Percentiles rank a stretch among this genome's conserved stretches.
phyloP scores from a whole-genome alignment of 176 grass and related monocot species.

The Aechmea fasciata region DNA sequence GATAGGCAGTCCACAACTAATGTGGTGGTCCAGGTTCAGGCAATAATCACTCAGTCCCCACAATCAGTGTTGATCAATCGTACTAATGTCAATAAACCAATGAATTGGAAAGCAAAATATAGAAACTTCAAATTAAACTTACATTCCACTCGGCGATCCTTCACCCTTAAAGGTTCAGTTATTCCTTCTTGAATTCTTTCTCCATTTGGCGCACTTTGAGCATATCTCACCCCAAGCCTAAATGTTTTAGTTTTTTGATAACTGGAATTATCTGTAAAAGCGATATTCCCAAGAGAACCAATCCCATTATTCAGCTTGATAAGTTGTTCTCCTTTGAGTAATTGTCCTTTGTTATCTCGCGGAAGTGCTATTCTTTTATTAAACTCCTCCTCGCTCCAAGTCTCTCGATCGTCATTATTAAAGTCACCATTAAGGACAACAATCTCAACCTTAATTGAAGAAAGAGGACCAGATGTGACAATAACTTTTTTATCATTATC shows the following conservation, averaged over 20 bases:
- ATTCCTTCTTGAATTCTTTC: conserved; percentile 47
- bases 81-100: too few relatives aligned
- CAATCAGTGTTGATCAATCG: too few relatives aligned
- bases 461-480: conserved; percentile 29
- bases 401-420: conserved; percentile 33
- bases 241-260: conserved; percentile 48
- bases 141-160: conserved; percentile 54
- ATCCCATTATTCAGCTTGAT: conserved; percentile 42
- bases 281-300: conserved; percentile 28
- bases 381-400: conserved; percentile 39
- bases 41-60: too few relatives aligned
- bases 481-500: conserved; percentile 10
- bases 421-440: conserved; percentile 49
- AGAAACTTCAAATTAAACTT: background rate
- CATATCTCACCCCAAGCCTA: conserved; percentile 46
- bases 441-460: conserved; percentile 36
- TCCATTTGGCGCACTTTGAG: conserved; percentile 1
- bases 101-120: too few relatives aligned
- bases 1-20: too few relatives aligned
- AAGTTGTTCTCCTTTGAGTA: conserved; percentile 31
- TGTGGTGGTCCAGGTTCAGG: too few relatives aligned
- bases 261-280: conserved; percentile 55
- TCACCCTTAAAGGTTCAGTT: conserved; percentile 38
- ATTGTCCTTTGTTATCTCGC: conserved; percentile 30
- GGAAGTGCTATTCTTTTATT: conserved; percentile 30